These are phyloP conservation scores for Naganishia onofrii DNA, from an alignment of 768 basidiomycete genomes.

Conservation along the genomic window DNA sequence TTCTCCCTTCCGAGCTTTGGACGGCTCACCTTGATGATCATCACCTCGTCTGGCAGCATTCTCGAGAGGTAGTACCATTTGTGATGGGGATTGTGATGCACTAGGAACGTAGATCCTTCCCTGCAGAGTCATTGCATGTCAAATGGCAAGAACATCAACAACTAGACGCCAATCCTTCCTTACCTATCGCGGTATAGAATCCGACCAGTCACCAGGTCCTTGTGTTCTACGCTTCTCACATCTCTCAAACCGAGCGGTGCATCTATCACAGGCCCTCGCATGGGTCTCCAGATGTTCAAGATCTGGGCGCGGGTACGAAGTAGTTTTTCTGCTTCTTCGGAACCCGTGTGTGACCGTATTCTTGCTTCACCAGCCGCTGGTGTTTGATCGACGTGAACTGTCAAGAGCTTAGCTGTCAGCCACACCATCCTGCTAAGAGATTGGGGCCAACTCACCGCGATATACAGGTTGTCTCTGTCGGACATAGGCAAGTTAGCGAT, in stretches of 20 bases:
- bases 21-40: constrained; percentile 14
- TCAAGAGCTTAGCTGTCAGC: constrained; percentile 15
- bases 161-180: constrained; percentile 6
- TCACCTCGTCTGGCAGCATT: constrained; percentile 14
- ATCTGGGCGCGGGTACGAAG: constrained; percentile 8
- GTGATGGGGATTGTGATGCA: constrained; percentile 19
- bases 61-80: constrained; percentile 16
- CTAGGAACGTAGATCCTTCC: background rate
- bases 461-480: constrained; percentile 11
- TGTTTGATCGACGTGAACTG: constrained; percentile 16
- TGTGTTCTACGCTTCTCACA: background rate
- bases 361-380: constrained; percentile 1
- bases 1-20: constrained; percentile 7
- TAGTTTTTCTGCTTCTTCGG: constrained; percentile 1
- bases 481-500: background rate
- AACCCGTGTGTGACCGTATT: background rate
- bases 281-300: constrained; percentile 10
- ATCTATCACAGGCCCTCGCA: constrained; percentile 7
- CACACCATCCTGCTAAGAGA: background rate
- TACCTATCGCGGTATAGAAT: constrained; percentile 10
- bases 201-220: background rate
- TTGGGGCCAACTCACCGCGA: background rate
- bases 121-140: background rate
- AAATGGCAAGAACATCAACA: background rate
- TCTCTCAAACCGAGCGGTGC: background rate